Conservation (phyloP, 352 stramenopile genomes). For the Globisporangium canariense region DNA sequence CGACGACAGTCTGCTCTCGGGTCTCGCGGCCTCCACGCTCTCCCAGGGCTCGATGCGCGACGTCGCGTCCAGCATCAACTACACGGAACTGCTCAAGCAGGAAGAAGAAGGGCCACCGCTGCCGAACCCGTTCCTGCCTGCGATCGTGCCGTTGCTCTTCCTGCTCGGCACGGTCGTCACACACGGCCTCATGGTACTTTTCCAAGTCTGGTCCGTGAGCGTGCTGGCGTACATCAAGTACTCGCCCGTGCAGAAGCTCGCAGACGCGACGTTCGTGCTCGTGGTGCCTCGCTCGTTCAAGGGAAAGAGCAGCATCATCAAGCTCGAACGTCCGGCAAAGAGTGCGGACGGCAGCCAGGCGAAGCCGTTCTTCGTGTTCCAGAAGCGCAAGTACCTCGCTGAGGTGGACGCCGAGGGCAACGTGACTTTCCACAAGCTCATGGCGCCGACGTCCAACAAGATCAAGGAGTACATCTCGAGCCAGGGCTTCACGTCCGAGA, state of each 20-base stretch:
- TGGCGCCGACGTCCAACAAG: slow-evolving; percentile 54
- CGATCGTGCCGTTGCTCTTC: slow-evolving; percentile 87
- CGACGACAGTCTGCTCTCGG: slow-evolving; percentile 37
- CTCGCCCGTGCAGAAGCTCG: slow-evolving; percentile 54
- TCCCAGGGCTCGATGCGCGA: slow-evolving; percentile 69
- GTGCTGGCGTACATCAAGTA: slow-evolving; percentile 86
- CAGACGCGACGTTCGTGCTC: slow-evolving; percentile 72
- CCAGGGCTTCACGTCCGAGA: slow-evolving; percentile 43
- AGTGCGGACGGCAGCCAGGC: slow-evolving; percentile 32
- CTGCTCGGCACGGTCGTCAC: slow-evolving; percentile 72
- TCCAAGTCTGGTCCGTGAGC: slow-evolving; percentile 86
- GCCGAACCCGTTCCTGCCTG: slow-evolving; percentile 89
- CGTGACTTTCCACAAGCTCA: slow-evolving; percentile 80
- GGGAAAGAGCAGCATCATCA: slow-evolving; percentile 83
- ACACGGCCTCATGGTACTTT: slow-evolving; percentile 85
- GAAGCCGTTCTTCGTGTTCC: slow-evolving; percentile 79
- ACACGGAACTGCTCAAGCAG: slow-evolving; percentile 49
- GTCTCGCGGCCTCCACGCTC: slow-evolving; percentile 67
- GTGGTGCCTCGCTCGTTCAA: slow-evolving; percentile 85
- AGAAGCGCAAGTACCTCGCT: slow-evolving; percentile 88
- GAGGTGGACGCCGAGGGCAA: slow-evolving; percentile 45
- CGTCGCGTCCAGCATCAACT: slow-evolving; percentile 45
- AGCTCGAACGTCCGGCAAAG: slow-evolving; percentile 42
- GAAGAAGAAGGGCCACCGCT: slow-evolving; percentile 68
- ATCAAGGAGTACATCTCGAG: slow-evolving; percentile 65